These are phyloP conservation scores for Artemisia argyi DNA, from an alignment of 129 eudicot species.

Conservation along the genomic window DNA sequence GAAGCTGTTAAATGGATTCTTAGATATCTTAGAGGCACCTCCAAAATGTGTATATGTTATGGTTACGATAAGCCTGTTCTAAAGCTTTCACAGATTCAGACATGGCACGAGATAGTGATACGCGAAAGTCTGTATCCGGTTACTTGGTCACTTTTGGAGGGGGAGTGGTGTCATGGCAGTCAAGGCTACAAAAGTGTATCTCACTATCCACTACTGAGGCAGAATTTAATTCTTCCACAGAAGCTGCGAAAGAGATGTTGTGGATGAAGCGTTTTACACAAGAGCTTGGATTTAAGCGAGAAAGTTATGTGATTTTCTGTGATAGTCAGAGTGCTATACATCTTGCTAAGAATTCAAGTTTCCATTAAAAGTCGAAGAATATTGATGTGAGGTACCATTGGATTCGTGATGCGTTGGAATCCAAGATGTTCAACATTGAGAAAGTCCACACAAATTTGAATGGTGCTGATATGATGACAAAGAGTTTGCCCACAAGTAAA, in stretches of 20 bases:
- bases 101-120: neutral
- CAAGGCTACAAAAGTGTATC: constrained; percentile 15
- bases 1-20: no score
- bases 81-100: neutral
- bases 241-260: neutral
- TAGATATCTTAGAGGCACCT: neutral
- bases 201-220: neutral
- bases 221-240: neutral
- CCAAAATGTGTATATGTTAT: neutral
- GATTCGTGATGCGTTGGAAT: no score
- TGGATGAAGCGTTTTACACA: neutral
- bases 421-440: no score
- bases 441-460: neutral
- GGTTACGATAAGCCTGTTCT: no score
- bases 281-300: no score
- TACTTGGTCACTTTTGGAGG: constrained; percentile 14
- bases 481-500: no score
- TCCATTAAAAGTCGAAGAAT: neutral
- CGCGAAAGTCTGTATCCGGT: neutral
- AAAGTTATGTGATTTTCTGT: neutral
- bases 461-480: no score
- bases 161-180: constrained; percentile 18
- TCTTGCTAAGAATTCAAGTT: neutral
- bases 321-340: neutral
- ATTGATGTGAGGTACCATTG: no score